Evolutionary conservation across 805 yeast genomes (phyloP).

Genomic region (Candida takata): DNA sequence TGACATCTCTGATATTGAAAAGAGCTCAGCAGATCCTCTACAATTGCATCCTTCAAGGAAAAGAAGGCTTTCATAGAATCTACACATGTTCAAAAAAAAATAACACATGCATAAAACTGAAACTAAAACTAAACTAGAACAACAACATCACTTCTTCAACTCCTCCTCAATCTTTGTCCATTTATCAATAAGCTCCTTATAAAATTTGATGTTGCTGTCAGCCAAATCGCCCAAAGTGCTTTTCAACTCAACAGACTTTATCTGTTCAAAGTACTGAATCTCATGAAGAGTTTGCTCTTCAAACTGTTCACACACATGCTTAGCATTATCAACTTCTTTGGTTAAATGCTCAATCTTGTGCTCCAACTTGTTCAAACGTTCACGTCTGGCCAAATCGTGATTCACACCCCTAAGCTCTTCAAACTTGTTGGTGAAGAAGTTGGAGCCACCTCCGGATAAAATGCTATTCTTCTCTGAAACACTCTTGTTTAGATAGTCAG

Average conservation of each 20-base stretch:
- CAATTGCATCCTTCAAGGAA: constrained; percentile 2
- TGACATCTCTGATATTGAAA: constrained; percentile 20
- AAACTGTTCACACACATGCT: constrained; percentile 42
- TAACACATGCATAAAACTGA: neutral
- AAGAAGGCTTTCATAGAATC: constrained; percentile 5
- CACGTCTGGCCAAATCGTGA: constrained; percentile 48
- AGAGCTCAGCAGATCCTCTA: constrained; percentile 6
- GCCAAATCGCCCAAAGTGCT: constrained; percentile 65
- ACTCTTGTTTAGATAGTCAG: constrained; percentile 70
- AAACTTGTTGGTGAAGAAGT: constrained; percentile 47
- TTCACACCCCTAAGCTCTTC: constrained; percentile 60
- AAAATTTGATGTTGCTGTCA: constrained; percentile 69
- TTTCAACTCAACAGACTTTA: constrained; percentile 73
- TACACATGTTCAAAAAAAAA: neutral
- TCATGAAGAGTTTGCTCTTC: constrained; percentile 53
- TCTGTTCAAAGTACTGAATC: constrained; percentile 63
- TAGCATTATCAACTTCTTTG: constrained; percentile 45
- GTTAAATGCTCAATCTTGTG: constrained; percentile 40
- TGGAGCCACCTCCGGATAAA: constrained; percentile 45
- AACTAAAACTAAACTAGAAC: neutral
- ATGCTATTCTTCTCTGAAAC: constrained; percentile 54
- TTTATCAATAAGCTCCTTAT: constrained; percentile 55
- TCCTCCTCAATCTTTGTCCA: constrained; percentile 56
- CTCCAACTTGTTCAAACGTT: constrained; percentile 44
- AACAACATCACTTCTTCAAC: constrained; percentile 15